Conservation (phyloP, 331 rosid species). For the Acacia pycnantha region DNA sequence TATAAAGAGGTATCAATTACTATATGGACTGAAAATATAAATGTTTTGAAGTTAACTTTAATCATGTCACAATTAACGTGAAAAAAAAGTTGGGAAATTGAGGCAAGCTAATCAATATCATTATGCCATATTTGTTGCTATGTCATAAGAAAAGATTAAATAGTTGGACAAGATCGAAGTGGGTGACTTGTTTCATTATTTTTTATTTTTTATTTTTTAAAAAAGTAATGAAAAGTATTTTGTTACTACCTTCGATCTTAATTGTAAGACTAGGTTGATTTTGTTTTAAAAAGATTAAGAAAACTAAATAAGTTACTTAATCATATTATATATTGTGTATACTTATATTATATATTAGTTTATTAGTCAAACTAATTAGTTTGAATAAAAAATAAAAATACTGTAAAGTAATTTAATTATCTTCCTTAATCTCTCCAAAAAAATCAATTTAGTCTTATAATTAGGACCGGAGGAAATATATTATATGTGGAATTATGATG, state of each 20-base stretch:
- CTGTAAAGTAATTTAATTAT: too few relatives aligned
- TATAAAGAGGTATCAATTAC: background rate
- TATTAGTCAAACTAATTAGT: too few relatives aligned
- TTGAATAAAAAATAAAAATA: too few relatives aligned
- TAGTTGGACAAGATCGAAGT: slow-evolving; percentile 2
- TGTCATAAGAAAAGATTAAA: background rate
- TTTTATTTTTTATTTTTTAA: background rate
- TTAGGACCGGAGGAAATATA: background rate
- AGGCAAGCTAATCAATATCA: background rate
- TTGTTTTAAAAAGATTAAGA: too few relatives aligned
- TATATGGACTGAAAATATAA: background rate
- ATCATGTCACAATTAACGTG: background rate
- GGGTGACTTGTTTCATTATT: slow-evolving; percentile 4
- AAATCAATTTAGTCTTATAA: too few relatives aligned
- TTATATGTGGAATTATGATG: background rate
- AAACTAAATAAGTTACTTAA: too few relatives aligned
- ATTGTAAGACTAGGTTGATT: too few relatives aligned
- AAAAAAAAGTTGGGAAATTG: background rate
- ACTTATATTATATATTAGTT: too few relatives aligned
- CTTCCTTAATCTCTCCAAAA: too few relatives aligned
- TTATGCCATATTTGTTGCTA: background rate
- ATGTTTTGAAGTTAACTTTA: background rate
- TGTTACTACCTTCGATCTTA: background rate
- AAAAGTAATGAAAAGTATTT: background rate
- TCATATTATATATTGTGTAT: too few relatives aligned